Evolutionary conservation across 164 flowering plant genomes (phyloP).

Genomic region (Umbilicus rupestris): DNA sequence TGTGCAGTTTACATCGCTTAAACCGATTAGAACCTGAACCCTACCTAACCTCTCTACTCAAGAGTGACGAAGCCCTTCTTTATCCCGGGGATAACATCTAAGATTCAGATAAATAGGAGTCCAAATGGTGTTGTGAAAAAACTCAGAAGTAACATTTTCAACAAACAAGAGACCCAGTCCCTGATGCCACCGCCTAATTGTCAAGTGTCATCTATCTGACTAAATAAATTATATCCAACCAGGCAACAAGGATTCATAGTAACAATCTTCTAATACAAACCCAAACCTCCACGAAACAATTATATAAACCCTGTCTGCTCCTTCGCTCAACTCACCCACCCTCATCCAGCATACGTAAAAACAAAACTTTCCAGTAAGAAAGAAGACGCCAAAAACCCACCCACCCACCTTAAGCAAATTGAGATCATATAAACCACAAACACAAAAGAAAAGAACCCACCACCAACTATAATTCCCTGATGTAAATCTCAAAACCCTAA

Average conservation of each 20-base stretch:
- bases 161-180: not conserved
- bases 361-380: slow-evolving; percentile 3
- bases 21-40: too few relatives aligned
- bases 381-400: not conserved
- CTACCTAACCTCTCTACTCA: too few relatives aligned
- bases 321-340: not conserved
- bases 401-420: not conserved
- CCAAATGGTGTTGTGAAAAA: not conserved
- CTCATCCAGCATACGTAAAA: not conserved
- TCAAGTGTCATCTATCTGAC: slow-evolving; percentile 2
- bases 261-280: not conserved
- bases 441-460: too few relatives aligned
- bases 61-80: too few relatives aligned
- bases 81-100: not conserved
- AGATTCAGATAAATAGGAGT: not conserved
- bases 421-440: too few relatives aligned
- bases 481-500: too few relatives aligned
- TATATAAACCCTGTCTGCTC: not conserved
- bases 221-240: not conserved
- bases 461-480: too few relatives aligned
- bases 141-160: not conserved
- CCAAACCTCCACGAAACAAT: not conserved
- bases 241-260: not conserved
- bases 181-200: slow-evolving; percentile 2
- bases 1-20: too few relatives aligned